phyloP scores from a whole-genome alignment of 306 rosid genomes.

The Quercus bicolor region DNA sequence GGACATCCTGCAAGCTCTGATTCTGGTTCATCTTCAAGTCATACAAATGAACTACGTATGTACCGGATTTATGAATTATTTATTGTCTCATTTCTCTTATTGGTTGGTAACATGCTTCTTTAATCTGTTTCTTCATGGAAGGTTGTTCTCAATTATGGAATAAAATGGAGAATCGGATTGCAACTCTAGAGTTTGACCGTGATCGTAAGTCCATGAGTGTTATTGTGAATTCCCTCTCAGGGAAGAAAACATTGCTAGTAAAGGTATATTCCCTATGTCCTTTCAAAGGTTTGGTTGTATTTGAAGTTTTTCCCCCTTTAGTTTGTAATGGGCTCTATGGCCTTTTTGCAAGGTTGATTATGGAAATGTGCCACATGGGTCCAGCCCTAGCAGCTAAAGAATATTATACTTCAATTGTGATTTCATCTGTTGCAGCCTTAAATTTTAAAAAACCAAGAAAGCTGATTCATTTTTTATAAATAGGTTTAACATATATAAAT shows the following conservation, averaged over 20 bases:
- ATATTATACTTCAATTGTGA: no score
- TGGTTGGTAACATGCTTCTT: background rate
- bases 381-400: no score
- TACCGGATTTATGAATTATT: background rate
- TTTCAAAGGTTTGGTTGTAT: background rate
- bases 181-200: conserved; percentile 91
- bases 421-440: background rate
- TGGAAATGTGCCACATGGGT: background rate
- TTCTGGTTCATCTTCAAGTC: conserved; percentile 22
- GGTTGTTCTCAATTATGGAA: conserved; percentile 74
- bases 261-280: conserved; percentile 44
- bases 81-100: background rate
- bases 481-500: no score
- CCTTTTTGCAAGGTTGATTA: background rate
- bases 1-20: conserved; percentile 58
- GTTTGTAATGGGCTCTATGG: background rate
- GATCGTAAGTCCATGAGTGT: conserved; percentile 91
- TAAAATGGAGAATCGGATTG: conserved; percentile 53
- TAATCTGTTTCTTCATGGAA: conserved; percentile 15
- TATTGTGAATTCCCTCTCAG: conserved; percentile 45
- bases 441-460: background rate
- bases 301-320: background rate
- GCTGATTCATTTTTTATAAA: background rate
- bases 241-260: conserved; percentile 59
- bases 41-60: conserved; percentile 50